Percentiles rank a stretch among this genome's conserved stretches.
phyloP scores from a whole-genome alignment of 2,329 filamentous ascomycete species.

The Xylogone sp. region DNA sequence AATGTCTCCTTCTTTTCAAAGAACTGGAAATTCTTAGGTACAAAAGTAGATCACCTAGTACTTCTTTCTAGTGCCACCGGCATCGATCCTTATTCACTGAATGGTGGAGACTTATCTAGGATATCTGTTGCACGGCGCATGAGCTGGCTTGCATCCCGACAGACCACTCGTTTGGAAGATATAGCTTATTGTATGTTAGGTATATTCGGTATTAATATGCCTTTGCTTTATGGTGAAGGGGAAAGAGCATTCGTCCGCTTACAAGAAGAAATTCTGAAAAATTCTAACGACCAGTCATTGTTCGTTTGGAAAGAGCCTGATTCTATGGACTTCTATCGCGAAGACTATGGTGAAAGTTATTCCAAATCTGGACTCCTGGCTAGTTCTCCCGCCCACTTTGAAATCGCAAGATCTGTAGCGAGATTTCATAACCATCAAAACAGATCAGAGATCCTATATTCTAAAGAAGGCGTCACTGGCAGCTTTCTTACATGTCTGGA shows the following conservation, averaged over 20 bases:
- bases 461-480: neutral
- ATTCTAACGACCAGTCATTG: constrained; percentile 25
- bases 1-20: constrained; percentile 3
- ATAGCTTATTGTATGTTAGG: constrained; percentile 41
- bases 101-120: neutral
- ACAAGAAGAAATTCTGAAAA: constrained; percentile 31
- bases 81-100: neutral
- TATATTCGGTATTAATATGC: constrained; percentile 39
- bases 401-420: neutral
- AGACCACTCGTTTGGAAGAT: constrained; percentile 34
- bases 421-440: neutral
- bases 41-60: constrained; percentile 3
- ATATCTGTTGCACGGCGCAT: constrained; percentile 30
- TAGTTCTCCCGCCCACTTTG: neutral
- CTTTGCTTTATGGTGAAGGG: constrained; percentile 38
- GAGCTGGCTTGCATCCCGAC: constrained; percentile 35
- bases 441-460: neutral
- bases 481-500: neutral
- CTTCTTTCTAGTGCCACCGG: constrained; percentile 1
- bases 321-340: constrained; percentile 1
- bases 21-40: constrained; percentile 7
- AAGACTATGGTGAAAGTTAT: constrained; percentile 1
- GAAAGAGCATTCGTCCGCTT: constrained; percentile 27
- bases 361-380: constrained; percentile 1
- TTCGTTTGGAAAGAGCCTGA: constrained; percentile 22